phyloP scores from a whole-genome alignment of 75 land plant species.

The Sequoiadendron giganteum region DNA sequence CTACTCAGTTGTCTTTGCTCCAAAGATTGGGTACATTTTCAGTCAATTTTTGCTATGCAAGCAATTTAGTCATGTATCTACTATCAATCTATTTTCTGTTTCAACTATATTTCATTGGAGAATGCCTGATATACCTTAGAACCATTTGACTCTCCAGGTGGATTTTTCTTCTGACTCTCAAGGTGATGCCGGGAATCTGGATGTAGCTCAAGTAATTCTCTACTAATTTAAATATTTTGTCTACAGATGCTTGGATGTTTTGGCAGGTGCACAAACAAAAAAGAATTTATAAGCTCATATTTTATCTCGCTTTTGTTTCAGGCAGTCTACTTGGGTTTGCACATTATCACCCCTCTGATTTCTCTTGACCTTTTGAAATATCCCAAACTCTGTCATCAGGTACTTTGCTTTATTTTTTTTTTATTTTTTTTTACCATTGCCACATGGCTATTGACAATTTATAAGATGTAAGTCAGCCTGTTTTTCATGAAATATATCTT shows the following conservation, averaged over 20 bases:
- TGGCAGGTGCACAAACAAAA: not conserved
- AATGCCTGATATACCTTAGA: slow-evolving; percentile 7
- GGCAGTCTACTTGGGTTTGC: slow-evolving; percentile 90
- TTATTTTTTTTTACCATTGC: not conserved
- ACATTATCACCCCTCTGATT: slow-evolving; percentile 87
- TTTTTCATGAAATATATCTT: not conserved
- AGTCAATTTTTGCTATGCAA: not conserved
- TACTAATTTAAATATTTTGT: not conserved
- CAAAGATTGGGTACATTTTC: slow-evolving; percentile 79
- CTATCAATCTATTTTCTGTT: not conserved
- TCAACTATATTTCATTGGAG: not conserved
- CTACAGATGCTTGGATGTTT: not conserved
- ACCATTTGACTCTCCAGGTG: slow-evolving; percentile 48
- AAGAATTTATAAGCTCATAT: not conserved
- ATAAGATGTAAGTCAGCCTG: not conserved
- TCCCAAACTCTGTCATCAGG: slow-evolving; percentile 90
- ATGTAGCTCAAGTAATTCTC: slow-evolving; percentile 75
- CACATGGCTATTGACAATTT: not conserved
- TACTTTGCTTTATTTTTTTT: slow-evolving; percentile 22
- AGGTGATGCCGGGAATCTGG: slow-evolving; percentile 51
- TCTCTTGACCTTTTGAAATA: slow-evolving; percentile 91
- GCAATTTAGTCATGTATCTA: not conserved
- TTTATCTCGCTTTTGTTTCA: slow-evolving; percentile 25
- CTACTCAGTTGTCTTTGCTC: slow-evolving; percentile 88
- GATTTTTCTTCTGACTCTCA: slow-evolving; percentile 72